Evolutionary conservation across 75 land plant species (phyloP).

Genomic region (Chamaecyparis obtusa): DNA sequence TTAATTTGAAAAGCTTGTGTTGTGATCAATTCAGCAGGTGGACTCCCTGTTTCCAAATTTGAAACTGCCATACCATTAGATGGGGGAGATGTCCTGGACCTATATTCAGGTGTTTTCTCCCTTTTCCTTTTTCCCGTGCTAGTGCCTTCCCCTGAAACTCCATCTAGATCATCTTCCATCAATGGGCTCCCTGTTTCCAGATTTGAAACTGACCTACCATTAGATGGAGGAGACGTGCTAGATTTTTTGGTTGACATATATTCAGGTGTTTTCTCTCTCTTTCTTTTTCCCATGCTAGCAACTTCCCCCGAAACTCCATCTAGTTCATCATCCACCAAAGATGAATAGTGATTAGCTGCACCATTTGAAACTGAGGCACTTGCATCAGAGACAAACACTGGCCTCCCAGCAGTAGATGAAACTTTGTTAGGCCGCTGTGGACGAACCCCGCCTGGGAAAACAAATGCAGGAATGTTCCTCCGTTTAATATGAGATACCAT

Average conservation of each 20-base stretch:
- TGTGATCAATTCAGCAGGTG: not conserved
- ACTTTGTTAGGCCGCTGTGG: slow-evolving; percentile 47
- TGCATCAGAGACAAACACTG: slow-evolving; percentile 1
- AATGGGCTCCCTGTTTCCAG: not conserved
- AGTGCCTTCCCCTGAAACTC: slow-evolving; percentile 7
- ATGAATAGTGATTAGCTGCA: slow-evolving; percentile 8
- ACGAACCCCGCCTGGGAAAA: slow-evolving; percentile 78
- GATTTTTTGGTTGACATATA: slow-evolving; percentile 6
- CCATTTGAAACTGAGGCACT: slow-evolving; percentile 16
- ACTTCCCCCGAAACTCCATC: slow-evolving; percentile 11
- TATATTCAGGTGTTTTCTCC: slow-evolving; percentile 17
- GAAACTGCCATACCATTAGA: not conserved
- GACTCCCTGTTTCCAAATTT: not conserved
- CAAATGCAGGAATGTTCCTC: slow-evolving; percentile 69
- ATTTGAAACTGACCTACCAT: not conserved
- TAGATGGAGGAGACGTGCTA: not conserved
- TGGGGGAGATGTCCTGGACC: not conserved
- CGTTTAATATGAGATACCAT: slow-evolving; percentile 67
- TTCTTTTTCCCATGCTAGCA: slow-evolving; percentile 18
- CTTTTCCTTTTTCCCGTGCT: slow-evolving; percentile 23
- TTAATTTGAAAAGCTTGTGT: slow-evolving; percentile 11
- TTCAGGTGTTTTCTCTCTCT: slow-evolving; percentile 21
- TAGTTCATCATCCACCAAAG: slow-evolving; percentile 3
- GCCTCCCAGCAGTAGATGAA: slow-evolving; percentile 18
- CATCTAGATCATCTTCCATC: slow-evolving; percentile 3